phyloP scores from a whole-genome alignment of 1,139 yeast genomes.

The Pichia sp. region DNA sequence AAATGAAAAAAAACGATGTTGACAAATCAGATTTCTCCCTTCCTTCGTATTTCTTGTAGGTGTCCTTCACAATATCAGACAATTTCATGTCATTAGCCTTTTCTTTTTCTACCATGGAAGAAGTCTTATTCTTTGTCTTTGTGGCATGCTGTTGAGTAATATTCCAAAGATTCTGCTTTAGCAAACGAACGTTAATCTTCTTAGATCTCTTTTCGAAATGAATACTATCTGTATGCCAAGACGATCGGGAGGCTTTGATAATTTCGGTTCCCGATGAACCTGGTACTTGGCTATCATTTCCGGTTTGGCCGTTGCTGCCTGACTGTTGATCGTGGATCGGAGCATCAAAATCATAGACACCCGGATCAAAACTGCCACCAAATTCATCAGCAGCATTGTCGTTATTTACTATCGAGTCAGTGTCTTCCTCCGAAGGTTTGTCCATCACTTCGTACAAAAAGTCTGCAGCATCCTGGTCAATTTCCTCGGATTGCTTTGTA shows the following conservation, averaged over 20 bases:
- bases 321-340: slow-evolving; percentile 5
- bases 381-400: slow-evolving; percentile 19
- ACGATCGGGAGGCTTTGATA: neutral
- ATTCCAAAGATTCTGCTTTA: slow-evolving; percentile 83
- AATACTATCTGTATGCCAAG: slow-evolving; percentile 29
- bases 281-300: neutral
- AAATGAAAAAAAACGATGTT: slow-evolving; percentile 83
- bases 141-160: slow-evolving; percentile 13
- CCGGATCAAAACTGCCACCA: slow-evolving; percentile 20
- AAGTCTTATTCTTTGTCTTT: neutral
- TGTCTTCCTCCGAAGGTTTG: slow-evolving; percentile 20
- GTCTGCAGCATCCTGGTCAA: slow-evolving; percentile 27
- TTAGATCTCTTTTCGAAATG: slow-evolving; percentile 79
- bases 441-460: slow-evolving; percentile 27
- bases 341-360: slow-evolving; percentile 26
- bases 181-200: slow-evolving; percentile 71
- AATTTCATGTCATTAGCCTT: slow-evolving; percentile 23
- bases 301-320: neutral
- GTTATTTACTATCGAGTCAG: slow-evolving; percentile 9
- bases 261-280: neutral
- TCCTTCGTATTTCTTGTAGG: slow-evolving; percentile 49
- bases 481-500: slow-evolving; percentile 5
- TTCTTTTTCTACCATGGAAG: slow-evolving; percentile 9
- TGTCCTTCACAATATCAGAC: slow-evolving; percentile 41
- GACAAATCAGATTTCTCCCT: slow-evolving; percentile 64